Evolutionary conservation across 331 rosid genomes (phyloP).

Genomic region (Quercus tomentella): DNA sequence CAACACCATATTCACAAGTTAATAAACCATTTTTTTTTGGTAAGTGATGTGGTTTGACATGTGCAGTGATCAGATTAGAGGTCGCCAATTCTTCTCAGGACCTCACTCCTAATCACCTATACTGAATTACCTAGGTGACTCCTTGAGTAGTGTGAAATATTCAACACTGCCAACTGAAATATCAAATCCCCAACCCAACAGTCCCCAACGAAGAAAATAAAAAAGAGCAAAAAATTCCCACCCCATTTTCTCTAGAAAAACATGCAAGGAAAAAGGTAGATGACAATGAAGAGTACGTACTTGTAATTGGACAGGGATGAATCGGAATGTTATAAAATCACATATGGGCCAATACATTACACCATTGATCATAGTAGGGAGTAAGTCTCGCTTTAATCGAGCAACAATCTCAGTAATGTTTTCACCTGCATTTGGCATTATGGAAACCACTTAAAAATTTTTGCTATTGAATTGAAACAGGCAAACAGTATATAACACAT

Average conservation of each 20-base stretch:
- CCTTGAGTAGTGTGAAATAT: background rate
- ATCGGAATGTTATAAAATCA: constrained; percentile 77
- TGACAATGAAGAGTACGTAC: constrained; percentile 22
- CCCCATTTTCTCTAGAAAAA: background rate
- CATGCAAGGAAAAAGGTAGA: background rate
- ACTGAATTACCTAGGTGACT: background rate
- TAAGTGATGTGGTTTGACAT: background rate
- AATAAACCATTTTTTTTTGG: background rate
- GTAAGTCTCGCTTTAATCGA: constrained; percentile 70
- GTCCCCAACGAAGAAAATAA: too few relatives aligned
- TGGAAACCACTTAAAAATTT: background rate
- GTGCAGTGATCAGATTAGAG: background rate
- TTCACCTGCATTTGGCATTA: constrained; percentile 57
- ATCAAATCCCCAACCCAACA: background rate
- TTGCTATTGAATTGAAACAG: background rate
- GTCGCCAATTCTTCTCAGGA: background rate
- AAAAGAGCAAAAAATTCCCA: too few relatives aligned
- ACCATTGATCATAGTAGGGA: constrained; percentile 70
- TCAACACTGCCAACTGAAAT: background rate
- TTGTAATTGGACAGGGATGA: constrained; percentile 86
- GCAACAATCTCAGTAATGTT: constrained; percentile 52
- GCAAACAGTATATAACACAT: background rate
- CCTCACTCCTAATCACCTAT: background rate
- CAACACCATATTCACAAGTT: constrained; percentile 16
- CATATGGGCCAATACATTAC: constrained; percentile 85